phyloP scores from a whole-genome alignment of 495 filamentous ascomycete species.

The Penicillium argentinense region DNA sequence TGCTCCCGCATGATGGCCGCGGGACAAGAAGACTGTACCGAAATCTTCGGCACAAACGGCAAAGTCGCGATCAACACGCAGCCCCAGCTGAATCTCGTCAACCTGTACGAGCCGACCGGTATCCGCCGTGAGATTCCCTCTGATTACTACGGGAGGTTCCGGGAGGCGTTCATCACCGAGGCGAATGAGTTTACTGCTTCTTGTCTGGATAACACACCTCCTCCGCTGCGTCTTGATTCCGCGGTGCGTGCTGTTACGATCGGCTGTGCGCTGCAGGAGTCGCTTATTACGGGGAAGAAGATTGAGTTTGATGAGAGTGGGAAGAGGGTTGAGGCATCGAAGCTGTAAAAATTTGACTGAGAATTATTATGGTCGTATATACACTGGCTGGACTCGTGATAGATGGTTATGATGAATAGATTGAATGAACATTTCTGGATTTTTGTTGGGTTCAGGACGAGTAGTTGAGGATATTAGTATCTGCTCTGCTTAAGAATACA shows the following conservation, averaged over 20 bases:
- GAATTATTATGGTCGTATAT: too few relatives aligned
- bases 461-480: too few relatives aligned
- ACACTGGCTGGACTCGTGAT: too few relatives aligned
- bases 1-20: constrained; percentile 58
- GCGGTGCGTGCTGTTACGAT: constrained; percentile 34
- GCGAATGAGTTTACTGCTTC: constrained; percentile 55
- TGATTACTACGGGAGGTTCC: constrained; percentile 57
- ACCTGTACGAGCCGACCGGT: constrained; percentile 44
- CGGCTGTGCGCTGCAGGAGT: constrained; percentile 37
- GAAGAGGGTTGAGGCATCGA: constrained; percentile 17
- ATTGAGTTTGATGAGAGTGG: constrained; percentile 38
- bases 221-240: constrained; percentile 45
- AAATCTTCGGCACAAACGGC: constrained; percentile 57
- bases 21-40: constrained; percentile 56
- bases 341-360: too few relatives aligned
- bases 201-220: constrained; percentile 47
- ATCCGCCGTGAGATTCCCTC: constrained; percentile 52
- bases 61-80: constrained; percentile 54
- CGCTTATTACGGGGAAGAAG: constrained; percentile 35
- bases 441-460: too few relatives aligned
- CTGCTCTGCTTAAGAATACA: too few relatives aligned
- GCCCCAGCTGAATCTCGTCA: constrained; percentile 49
- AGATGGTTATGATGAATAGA: too few relatives aligned
- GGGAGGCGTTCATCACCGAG: constrained; percentile 57
- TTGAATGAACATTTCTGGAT: too few relatives aligned